These are phyloP conservation scores for Tylopilus subfusipes DNA, from an alignment of 768 basidiomycete species.

Conservation along the genomic window DNA sequence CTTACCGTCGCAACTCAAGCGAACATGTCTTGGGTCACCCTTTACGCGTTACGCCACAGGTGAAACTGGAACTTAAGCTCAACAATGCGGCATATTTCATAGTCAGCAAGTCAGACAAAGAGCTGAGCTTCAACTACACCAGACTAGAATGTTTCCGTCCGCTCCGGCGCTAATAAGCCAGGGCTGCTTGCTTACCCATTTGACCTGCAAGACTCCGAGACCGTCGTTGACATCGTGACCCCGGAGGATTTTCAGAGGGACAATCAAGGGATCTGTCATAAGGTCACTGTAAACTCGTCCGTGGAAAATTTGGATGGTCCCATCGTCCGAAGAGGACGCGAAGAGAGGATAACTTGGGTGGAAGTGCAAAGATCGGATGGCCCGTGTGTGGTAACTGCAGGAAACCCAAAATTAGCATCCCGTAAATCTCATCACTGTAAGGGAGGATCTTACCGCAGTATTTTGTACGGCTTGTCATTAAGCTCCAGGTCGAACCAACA, in stretches of 20 bases:
- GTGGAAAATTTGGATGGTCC: conserved; percentile 96
- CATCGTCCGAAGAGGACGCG: conserved; percentile 95
- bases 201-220: conserved; percentile 86
- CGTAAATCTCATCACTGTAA: background rate
- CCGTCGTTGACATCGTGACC: conserved; percentile 87
- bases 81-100: conserved; percentile 21
- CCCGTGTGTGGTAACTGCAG: conserved; percentile 84
- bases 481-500: conserved; percentile 99
- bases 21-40: background rate
- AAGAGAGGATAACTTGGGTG: conserved; percentile 95
- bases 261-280: conserved; percentile 96
- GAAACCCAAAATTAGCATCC: conserved; percentile 9
- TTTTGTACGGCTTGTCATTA: conserved; percentile 95
- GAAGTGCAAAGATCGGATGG: conserved; percentile 90
- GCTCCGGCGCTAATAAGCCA: conserved; percentile 94
- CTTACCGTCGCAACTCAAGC: conserved; percentile 6
- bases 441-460: conserved; percentile 64
- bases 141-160: conserved; percentile 83
- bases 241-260: conserved; percentile 92
- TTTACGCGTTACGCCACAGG: conserved; percentile 19
- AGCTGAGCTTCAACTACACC: conserved; percentile 63
- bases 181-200: conserved; percentile 85
- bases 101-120: conserved; percentile 30
- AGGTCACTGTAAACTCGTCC: conserved; percentile 91
- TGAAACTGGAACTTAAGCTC: conserved; percentile 19